A percentile compares a stretch with the other conserved stretches of the same genome.
phyloP scores from a whole-genome alignment of 148 eudicot species.

The Polygonum aviculare region DNA sequence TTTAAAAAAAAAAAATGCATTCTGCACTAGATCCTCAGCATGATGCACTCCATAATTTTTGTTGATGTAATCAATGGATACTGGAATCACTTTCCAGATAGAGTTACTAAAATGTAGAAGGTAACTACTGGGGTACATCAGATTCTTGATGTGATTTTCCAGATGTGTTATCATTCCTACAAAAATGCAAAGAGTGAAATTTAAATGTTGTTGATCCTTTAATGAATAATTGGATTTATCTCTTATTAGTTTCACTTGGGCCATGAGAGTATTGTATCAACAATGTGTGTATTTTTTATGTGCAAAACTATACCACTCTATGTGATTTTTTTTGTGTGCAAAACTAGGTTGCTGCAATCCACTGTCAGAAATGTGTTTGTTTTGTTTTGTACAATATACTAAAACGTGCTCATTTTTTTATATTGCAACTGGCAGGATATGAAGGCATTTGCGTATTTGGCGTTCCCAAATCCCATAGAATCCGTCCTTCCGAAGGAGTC shows the following conservation, averaged over 20 bases:
- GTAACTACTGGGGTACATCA: background rate
- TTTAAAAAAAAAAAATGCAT: background rate
- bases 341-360: background rate
- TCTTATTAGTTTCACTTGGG: background rate
- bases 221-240: background rate
- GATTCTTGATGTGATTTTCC: background rate
- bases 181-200: background rate
- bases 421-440: slow-evolving; percentile 49
- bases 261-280: background rate
- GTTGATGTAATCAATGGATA: background rate
- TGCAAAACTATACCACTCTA: background rate
- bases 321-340: background rate
- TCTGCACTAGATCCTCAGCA: background rate
- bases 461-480: slow-evolving; percentile 49
- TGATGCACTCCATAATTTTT: background rate
- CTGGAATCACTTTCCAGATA: background rate
- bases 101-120: background rate
- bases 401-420: too few species aligned
- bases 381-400: background rate
- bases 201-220: background rate
- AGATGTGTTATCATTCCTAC: background rate
- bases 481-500: slow-evolving; percentile 54
- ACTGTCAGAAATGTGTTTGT: background rate
- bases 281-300: background rate
- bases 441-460: slow-evolving; percentile 75